Evolutionary conservation across 306 rosid genomes (phyloP), one percentile per base, ranked within the genome.

Genomic region (Castanea crenata): DNA sequence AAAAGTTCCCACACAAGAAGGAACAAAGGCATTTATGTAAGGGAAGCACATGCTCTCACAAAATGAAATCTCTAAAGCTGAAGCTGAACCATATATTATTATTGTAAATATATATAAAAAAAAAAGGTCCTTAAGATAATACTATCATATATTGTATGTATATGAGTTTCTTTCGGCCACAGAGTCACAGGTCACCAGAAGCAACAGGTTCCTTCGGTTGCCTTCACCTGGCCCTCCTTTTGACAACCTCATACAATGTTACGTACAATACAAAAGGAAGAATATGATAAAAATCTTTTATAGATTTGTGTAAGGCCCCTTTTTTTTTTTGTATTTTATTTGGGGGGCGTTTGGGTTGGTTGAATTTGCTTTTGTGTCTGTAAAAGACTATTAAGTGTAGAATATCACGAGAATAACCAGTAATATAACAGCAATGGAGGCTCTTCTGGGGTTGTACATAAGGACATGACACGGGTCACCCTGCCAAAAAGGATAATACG

Each of bases 241-340:
- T 72, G 86, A 83, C 87, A 86, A 79, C 85, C 83, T 56, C 69
- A 82, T 44, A 65, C 27, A 68, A 75, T 84, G 78, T 86, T 87
- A 80, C 32, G 67, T 31, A 78, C 64, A 81, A 64, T 74, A 80
- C 67, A 65, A 78, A 59, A 46, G 13, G 79, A 75, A 19, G 78
- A 79, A 79, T 78, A 74, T 44, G 51, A 78, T 56, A 31, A 57
- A 49, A 74, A 54, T 76, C 54, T 71, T 81, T 35, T 44, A 67
- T 68, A 34, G 64, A 76, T 81, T 73, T 49, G 41, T 38, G n/a
- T 54, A 20, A 15, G 63, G 20, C 49, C 12, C 69, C 6, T 29
- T 5, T 56, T 18, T 54, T 79, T n/a, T 64, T 34, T 21, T 0
- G 23, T 6, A 27, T 20, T 3, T 29, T 55, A 58, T 23, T 23